Evolutionary conservation across 768 basidiomycete genomes (phyloP).

Genomic region (Mycena galopus): DNA sequence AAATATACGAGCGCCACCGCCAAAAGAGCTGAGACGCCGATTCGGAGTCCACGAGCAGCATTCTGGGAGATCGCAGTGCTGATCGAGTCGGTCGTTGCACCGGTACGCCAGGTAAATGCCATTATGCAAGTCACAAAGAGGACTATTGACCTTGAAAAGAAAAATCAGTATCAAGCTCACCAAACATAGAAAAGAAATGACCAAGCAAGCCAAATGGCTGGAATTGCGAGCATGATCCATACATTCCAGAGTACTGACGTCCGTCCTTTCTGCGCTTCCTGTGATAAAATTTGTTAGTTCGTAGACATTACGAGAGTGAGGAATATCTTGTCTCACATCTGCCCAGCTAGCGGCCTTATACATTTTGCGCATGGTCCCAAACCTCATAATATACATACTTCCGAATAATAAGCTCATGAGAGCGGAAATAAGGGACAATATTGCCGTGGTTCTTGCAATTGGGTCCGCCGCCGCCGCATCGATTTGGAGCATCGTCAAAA

Average conservation of each 20-base stretch:
- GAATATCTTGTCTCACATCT: constrained; percentile 51
- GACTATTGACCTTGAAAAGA: constrained; percentile 56
- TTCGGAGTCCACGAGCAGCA: constrained; percentile 54
- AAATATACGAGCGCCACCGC: constrained; percentile 59
- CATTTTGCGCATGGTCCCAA: constrained; percentile 74
- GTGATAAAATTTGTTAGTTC: neutral
- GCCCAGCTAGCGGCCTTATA: constrained; percentile 72
- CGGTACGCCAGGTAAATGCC: constrained; percentile 64
- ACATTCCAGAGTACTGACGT: constrained; percentile 57
- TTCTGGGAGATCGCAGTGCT: constrained; percentile 41
- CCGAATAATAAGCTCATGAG: constrained; percentile 72
- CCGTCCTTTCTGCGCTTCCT: constrained; percentile 58
- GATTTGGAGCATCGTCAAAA: constrained; percentile 36
- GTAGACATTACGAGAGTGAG: neutral
- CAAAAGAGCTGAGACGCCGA: constrained; percentile 56
- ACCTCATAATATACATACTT: constrained; percentile 70
- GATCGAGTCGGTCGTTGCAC: constrained; percentile 46
- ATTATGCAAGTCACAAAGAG: constrained; percentile 62
- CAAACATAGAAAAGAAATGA: constrained; percentile 30
- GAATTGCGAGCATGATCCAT: constrained; percentile 68
- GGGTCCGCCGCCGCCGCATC: constrained; percentile 60
- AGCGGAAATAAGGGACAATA: constrained; percentile 67
- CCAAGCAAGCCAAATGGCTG: constrained; percentile 68
- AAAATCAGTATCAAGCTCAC: neutral
- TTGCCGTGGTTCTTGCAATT: constrained; percentile 63